Percentiles rank a stretch among this genome's conserved stretches.
These are phyloP conservation scores for Elsinoe fawcettii DNA, from an alignment of 2,329 filamentous ascomycete genomes.

Conservation along the genomic window DNA sequence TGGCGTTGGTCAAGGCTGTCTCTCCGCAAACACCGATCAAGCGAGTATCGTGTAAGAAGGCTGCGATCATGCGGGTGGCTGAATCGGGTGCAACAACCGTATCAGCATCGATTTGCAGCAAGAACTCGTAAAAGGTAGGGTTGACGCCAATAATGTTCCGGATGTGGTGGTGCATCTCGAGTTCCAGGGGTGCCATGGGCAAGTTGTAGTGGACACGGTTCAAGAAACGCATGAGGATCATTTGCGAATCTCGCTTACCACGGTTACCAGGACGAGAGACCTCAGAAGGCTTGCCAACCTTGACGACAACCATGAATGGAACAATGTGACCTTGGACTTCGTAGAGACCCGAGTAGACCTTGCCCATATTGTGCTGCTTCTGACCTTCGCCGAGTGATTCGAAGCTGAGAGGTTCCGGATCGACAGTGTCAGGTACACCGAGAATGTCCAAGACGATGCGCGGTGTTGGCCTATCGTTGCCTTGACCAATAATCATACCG, in stretches of 20 bases:
- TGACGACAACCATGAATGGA: slow-evolving; percentile 92
- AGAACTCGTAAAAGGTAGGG: slow-evolving; percentile 94
- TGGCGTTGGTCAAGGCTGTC: slow-evolving; percentile 85
- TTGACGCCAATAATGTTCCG: slow-evolving; percentile 98
- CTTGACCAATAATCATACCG: slow-evolving; percentile 98
- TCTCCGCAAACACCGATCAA: slow-evolving; percentile 94
- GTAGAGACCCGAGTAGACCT: slow-evolving; percentile 94
- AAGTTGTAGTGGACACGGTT: slow-evolving; percentile 98
- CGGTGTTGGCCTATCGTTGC: slow-evolving; percentile 91
- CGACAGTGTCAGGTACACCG: slow-evolving; percentile 84
- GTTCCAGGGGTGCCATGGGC: slow-evolving; percentile 88
- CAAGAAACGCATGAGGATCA: slow-evolving; percentile 97
- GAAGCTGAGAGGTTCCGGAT: slow-evolving; percentile 93
- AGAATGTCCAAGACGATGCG: slow-evolving; percentile 95
- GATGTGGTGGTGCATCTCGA: slow-evolving; percentile 98
- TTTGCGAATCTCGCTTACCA: slow-evolving; percentile 98
- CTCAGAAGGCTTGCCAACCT: slow-evolving; percentile 81
- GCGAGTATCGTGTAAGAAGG: slow-evolving; percentile 84
- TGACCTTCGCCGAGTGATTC: slow-evolving; percentile 90
- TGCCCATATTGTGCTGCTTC: slow-evolving; percentile 99
- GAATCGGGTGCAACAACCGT: slow-evolving; percentile 87
- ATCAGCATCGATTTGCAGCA: slow-evolving; percentile 94
- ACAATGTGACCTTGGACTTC: slow-evolving; percentile 98
- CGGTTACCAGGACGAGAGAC: slow-evolving; percentile 76
- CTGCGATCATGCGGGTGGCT: slow-evolving; percentile 81